Evolutionary conservation across 2,329 filamentous ascomycete genomes (phyloP), one percentile per base, ranked within the genome.

Genomic region (Paraphoma chrysanthemicola): DNA sequence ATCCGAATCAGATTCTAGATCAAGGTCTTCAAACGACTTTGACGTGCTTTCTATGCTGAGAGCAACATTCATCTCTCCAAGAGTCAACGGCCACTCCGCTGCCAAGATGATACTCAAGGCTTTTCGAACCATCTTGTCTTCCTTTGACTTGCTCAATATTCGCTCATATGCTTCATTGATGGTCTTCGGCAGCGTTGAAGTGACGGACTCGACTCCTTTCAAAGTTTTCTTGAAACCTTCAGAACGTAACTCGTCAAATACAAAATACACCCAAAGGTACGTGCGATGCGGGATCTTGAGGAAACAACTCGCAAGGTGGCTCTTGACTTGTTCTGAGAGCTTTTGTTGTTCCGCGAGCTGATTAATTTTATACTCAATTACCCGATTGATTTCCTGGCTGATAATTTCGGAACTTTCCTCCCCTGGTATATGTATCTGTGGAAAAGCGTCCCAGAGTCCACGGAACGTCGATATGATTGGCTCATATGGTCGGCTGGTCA

Each of bases 401-500:
- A 66, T 66, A 16, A 41, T 60, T 43, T 59, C 59, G 30, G 58
- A 66, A 43, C 60, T 54, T 23, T 64, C 60, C 47, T 66, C 63
- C 6, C 63, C 59, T 29, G 63, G 61, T 54, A 64, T 66, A 36
- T 42, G 59, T 46, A 64, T 62, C 23, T 39, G 48, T 45, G 61
- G 57, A 46, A 62, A 62, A 44, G n/a, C 31, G 14, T 57, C 48
- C 4, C 52, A 50, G 4, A 63, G 43, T 9, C 29, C 16, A 18
- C 44, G 51, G 28, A 59, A 57, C 18, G 48, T 51, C 3, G 17
- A 45, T 12, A 63, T 51, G 12, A 65, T 57, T 29, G 61, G 57
- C 44, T 59, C 51, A 45, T 65, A 65, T n/a, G 60, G 57, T 12
- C 60, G 60, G 54, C 62, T 63, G 11, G 62, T 65, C 38, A 65